phyloP scores from a whole-genome alignment of 2,329 filamentous ascomycete species.

The Achaetomium macrosporum region DNA sequence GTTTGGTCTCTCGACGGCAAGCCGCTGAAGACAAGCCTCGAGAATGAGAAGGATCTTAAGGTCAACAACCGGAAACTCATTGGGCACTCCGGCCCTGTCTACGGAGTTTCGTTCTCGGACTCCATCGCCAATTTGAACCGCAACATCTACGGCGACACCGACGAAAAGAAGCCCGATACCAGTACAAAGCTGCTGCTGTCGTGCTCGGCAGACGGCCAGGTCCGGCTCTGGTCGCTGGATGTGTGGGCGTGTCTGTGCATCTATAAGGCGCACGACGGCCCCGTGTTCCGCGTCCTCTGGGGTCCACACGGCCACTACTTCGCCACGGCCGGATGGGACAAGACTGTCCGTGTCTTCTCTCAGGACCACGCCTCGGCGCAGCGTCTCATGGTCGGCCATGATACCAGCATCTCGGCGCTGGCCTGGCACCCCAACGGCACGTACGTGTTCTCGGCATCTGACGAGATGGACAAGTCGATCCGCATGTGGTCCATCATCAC shows the following conservation, averaged over 20 bases:
- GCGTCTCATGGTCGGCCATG: constrained; percentile 84
- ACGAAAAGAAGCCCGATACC: constrained; percentile 41
- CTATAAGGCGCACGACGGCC: constrained; percentile 88
- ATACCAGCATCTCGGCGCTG: constrained; percentile 86
- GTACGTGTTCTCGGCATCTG: constrained; percentile 89
- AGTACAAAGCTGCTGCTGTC: constrained; percentile 75
- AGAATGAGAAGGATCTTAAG: constrained; percentile 52
- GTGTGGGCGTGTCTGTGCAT: constrained; percentile 88
- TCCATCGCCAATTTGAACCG: constrained; percentile 52
- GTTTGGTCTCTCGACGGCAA: constrained; percentile 89
- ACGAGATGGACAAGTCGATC: constrained; percentile 79
- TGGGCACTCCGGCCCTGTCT: constrained; percentile 86
- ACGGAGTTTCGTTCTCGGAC: constrained; percentile 79
- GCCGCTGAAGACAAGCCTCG: constrained; percentile 62
- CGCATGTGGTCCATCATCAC: constrained; percentile 95
- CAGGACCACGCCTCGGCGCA: constrained; percentile 88
- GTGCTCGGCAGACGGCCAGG: constrained; percentile 76
- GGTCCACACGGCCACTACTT: constrained; percentile 96
- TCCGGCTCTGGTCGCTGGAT: constrained; percentile 90
- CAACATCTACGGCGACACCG: constrained; percentile 46
- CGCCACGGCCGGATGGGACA: constrained; percentile 78
- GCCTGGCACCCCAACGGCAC: constrained; percentile 91
- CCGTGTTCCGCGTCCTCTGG: constrained; percentile 84
- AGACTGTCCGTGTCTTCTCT: constrained; percentile 83
- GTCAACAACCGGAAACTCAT: constrained; percentile 67